Percentiles rank a stretch among this genome's conserved stretches.
These are phyloP conservation scores for Calonectria fujianensis DNA, from an alignment of 2,329 filamentous ascomycete species.

Conservation along the genomic window DNA sequence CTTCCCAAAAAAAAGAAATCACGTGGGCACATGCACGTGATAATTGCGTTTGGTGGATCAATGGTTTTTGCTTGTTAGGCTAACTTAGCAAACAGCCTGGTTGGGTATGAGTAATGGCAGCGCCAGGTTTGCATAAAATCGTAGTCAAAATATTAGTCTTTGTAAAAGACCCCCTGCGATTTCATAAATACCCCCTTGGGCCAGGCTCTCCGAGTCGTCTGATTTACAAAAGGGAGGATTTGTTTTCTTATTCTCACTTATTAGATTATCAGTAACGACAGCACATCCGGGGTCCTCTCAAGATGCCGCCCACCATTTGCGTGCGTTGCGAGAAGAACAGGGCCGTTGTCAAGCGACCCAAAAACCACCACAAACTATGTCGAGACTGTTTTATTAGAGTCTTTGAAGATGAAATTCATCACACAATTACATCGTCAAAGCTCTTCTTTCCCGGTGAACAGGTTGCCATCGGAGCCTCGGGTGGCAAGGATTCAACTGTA, in stretches of 20 bases:
- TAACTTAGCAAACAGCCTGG: slow-evolving; percentile 6
- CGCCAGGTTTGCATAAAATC: slow-evolving; percentile 18
- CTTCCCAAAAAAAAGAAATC: not conserved
- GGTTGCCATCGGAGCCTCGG: slow-evolving; percentile 95
- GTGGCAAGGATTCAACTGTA: slow-evolving; percentile 98
- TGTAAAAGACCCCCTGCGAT: not conserved
- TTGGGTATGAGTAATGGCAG: slow-evolving; percentile 36
- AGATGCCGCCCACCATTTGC: slow-evolving; percentile 87
- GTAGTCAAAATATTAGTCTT: slow-evolving; percentile 16
- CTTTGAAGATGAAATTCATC: slow-evolving; percentile 95
- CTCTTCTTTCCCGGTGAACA: slow-evolving; percentile 90
- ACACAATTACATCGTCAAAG: slow-evolving; percentile 88
- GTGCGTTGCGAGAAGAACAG: slow-evolving; percentile 84
- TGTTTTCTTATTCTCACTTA: not conserved
- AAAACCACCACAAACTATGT: slow-evolving; percentile 96
- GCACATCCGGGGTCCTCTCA: slow-evolving; percentile 22
- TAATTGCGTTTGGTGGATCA: slow-evolving; percentile 9
- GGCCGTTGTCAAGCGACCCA: slow-evolving; percentile 93
- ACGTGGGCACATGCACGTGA: slow-evolving; percentile 45
- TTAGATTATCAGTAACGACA: not conserved
- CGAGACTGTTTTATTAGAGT: slow-evolving; percentile 88
- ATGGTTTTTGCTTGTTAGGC: slow-evolving; percentile 11
- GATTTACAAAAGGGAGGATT: not conserved
- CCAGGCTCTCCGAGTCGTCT: not conserved
- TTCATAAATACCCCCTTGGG: slow-evolving; percentile 1